Evolutionary conservation across 139 green algal genomes (phyloP), one percentile per base, ranked within the genome.

Genomic region (Ettlia oleoabundans): DNA sequence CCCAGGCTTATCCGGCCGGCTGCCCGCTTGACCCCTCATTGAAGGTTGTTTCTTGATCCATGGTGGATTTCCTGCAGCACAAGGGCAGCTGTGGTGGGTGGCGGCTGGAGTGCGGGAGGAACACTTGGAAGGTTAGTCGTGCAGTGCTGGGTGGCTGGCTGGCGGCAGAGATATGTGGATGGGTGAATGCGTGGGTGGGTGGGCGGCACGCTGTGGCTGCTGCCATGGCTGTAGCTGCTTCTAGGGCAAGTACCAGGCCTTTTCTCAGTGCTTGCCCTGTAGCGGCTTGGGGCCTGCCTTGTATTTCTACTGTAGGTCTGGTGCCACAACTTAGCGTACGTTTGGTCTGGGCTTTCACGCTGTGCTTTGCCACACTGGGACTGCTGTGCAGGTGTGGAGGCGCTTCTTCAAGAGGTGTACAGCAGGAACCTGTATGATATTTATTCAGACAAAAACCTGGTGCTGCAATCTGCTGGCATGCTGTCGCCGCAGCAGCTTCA

Each of bases 81-180:
- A 61, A 1, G 69, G 69, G 38, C 64, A 67, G 69, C 76, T 72
- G 76, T 84, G 78, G 78, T 84, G 67, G 53, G 69, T 70, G 53
- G 69, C 55, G 7, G 13, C 33, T 15, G 78, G 65, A 6, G 67
- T 84, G 15, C n/a, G 4, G 7, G 69, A 76, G 41, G 38, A 74
- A 21, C n/a, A 79, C 4, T 30, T 84, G 52, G 22, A 78, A 43
- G 55, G 68, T 80, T 35, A 52, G 73, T 0, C 8, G 2, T 61
- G 42, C 1, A n/a, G 6, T 32, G 30, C 62, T 68, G 13, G n/a
- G n/a, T n/a, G n/a, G n/a, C n/a, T n/a, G n/a, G n/a, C n/a, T n/a
- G n/a, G n/a, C n/a, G n/a, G n/a, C n/a, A n/a, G n/a, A n/a, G n/a
- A n/a, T n/a, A n/a, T 32, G 4, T 22, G 22, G 22, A 22, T 64